phyloP scores from a whole-genome alignment of 2,329 filamentous ascomycete species.

The Pseudocercospora fuligena region DNA sequence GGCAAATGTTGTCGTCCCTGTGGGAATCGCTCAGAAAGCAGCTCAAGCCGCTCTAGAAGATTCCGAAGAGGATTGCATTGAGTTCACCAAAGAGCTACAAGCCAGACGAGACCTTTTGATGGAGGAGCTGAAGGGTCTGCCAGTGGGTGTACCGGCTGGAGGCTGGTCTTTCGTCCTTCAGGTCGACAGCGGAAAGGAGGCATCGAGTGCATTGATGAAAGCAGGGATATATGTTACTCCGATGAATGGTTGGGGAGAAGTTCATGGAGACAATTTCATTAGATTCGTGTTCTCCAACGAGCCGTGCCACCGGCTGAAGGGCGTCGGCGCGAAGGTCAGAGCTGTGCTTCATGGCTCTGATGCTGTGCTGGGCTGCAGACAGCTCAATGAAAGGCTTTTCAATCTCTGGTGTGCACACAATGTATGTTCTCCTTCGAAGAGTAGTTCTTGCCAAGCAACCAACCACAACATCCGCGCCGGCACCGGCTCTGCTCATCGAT shows the following conservation, averaged over 20 bases:
- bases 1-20: too few relatives aligned
- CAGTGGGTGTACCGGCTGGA: constrained; percentile 18
- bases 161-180: constrained; percentile 16
- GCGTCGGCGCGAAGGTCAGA: constrained; percentile 16
- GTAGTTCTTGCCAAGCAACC: neutral
- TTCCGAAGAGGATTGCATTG: constrained; percentile 12
- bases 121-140: constrained; percentile 14
- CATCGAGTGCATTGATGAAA: constrained; percentile 13
- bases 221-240: constrained; percentile 16
- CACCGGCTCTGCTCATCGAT: neutral
- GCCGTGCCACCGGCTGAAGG: constrained; percentile 16
- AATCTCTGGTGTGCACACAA: too few relatives aligned
- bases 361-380: too few relatives aligned
- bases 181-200: constrained; percentile 13
- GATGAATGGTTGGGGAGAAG: constrained; percentile 18
- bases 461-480: neutral
- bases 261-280: constrained; percentile 9
- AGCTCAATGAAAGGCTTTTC: too few relatives aligned
- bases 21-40: too few relatives aligned
- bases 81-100: constrained; percentile 17
- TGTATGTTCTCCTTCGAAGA: too few relatives aligned
- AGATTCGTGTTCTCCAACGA: constrained; percentile 21
- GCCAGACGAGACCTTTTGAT: constrained; percentile 17
- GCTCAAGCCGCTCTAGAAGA: constrained; percentile 23
- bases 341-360: neutral